Conservation (phyloP, 73 alveolate genomes). For the Breviolum minutum region DNA sequence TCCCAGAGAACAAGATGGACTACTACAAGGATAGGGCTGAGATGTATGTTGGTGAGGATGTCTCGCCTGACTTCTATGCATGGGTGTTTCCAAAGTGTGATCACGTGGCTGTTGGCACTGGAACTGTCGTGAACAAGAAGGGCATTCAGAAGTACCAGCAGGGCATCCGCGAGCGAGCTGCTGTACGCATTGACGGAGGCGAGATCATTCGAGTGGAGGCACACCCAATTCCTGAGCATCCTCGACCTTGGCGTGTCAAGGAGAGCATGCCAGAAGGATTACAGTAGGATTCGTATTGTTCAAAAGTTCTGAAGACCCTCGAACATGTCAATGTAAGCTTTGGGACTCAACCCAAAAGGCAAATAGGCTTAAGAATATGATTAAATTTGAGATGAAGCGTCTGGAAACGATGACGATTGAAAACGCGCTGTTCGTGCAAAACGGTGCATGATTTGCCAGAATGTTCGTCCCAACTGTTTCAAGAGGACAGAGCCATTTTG, state of each 20-base stretch:
- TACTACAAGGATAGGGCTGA: constrained; percentile 95
- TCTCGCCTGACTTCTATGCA: constrained; percentile 95
- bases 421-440: too few relatives aligned
- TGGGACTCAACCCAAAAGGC: not conserved
- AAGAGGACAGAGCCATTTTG: constrained; percentile 74
- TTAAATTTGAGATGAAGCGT: too few relatives aligned
- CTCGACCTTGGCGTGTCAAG: constrained; percentile 87
- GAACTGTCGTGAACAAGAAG: constrained; percentile 91
- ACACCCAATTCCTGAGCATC: constrained; percentile 96
- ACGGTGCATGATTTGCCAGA: too few relatives aligned
- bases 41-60: constrained; percentile 96
- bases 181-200: constrained; percentile 86
- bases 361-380: not conserved
- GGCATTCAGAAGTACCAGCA: constrained; percentile 94
- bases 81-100: constrained; percentile 96
- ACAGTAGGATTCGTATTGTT: too few relatives aligned
- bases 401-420: too few relatives aligned
- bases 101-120: constrained; percentile 96
- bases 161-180: constrained; percentile 91
- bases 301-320: too few relatives aligned
- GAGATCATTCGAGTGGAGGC: constrained; percentile 95
- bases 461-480: not conserved
- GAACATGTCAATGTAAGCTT: not conserved
- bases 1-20: constrained; percentile 94
- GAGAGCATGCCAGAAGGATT: not conserved